A percentile compares a stretch with the other conserved stretches of the same genome.
Evolutionary conservation across 1,139 yeast genomes (phyloP).

Genomic region (Pichia sp.): DNA sequence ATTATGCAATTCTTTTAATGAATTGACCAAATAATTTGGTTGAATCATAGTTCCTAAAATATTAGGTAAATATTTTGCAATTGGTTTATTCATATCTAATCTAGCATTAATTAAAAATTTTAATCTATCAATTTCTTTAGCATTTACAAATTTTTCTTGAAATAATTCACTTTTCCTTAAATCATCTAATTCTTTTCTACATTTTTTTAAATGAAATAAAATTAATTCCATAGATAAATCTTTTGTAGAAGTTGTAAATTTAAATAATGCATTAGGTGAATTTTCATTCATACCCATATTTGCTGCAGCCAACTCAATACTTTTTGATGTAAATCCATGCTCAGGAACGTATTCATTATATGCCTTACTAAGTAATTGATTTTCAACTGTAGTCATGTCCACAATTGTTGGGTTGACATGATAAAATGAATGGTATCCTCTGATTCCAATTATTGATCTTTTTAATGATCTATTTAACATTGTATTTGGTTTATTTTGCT

Average conservation of each 20-base stretch:
- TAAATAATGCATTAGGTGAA: conserved; percentile 57
- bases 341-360: conserved; percentile 52
- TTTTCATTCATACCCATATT: conserved; percentile 55
- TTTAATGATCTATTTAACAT: background rate
- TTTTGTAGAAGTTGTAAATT: conserved; percentile 35
- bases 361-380: conserved; percentile 41
- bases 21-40: conserved; percentile 45
- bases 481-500: too few relatives aligned
- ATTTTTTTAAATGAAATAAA: conserved; percentile 55
- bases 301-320: conserved; percentile 57
- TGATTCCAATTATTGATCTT: background rate
- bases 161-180: conserved; percentile 24
- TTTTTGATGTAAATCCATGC: conserved; percentile 59
- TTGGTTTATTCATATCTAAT: conserved; percentile 54
- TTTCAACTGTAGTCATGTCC: conserved; percentile 22
- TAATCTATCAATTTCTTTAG: conserved; percentile 32
- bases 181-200: conserved; percentile 42
- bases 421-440: conserved; percentile 25
- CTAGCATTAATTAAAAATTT: conserved; percentile 53
- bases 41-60: conserved; percentile 51
- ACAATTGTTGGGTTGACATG: conserved; percentile 26
- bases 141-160: background rate
- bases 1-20: conserved; percentile 63
- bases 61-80: conserved; percentile 38
- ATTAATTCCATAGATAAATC: conserved; percentile 48